These are phyloP conservation scores for Blastocystis sp. DNA, from an alignment of 352 stramenopile species.

Conservation along the genomic window DNA sequence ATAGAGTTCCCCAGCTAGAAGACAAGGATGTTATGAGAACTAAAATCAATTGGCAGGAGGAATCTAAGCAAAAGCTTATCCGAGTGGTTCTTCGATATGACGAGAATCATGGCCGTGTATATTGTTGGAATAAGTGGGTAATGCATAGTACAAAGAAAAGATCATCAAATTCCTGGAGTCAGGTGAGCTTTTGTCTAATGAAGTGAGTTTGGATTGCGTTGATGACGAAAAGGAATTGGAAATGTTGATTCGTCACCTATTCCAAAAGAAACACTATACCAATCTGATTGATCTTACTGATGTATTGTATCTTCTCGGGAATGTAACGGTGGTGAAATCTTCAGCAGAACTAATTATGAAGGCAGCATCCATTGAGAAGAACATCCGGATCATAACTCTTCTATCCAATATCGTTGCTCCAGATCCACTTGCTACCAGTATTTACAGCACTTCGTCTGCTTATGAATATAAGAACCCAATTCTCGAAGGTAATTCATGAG, in stretches of 20 bases:
- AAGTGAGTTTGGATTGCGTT: neutral
- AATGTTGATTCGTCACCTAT: conserved; percentile 9
- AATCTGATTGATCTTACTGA: conserved; percentile 52
- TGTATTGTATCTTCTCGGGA: neutral
- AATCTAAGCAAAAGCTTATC: conserved; percentile 6
- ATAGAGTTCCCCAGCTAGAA: conserved; percentile 38
- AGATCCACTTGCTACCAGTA: conserved; percentile 3
- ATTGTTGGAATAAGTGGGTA: neutral
- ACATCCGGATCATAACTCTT: conserved; percentile 40
- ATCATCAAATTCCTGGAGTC: conserved; percentile 5
- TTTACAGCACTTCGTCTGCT: neutral
- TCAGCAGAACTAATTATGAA: conserved; percentile 50
- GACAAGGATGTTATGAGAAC: neutral
- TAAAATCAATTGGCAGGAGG: neutral
- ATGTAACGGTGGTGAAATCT: neutral
- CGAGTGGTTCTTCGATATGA: conserved; percentile 21
- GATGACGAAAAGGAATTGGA: neutral
- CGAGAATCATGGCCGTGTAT: neutral
- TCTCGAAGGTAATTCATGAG: neutral
- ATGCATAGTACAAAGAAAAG: conserved; percentile 30
- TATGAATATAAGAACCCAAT: neutral
- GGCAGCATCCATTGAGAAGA: conserved; percentile 40
- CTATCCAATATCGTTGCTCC: conserved; percentile 32
- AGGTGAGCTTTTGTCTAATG: neutral
- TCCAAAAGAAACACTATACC: conserved; percentile 33